A percentile compares a stretch with the other conserved stretches of the same genome.
Evolutionary conservation across 306 rosid species (phyloP).

Genomic region (Nissolia schottii): DNA sequence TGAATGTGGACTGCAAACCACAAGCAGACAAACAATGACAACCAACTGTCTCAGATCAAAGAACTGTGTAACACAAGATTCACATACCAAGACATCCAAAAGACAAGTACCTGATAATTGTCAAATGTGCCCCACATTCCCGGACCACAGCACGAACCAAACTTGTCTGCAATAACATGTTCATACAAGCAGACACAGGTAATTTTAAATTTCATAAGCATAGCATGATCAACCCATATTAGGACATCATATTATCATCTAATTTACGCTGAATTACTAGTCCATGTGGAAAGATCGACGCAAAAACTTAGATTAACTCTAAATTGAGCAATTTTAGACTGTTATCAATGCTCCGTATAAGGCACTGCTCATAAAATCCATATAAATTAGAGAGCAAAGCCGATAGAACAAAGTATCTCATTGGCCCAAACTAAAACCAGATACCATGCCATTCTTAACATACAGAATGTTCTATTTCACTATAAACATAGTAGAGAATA

Average conservation of each 20-base stretch:
- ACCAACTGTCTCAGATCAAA: background rate
- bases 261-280: background rate
- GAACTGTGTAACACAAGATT: background rate
- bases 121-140: conserved; percentile 81
- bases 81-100: background rate
- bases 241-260: background rate
- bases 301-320: background rate
- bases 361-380: background rate
- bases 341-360: background rate
- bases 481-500: background rate
- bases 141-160: conserved; percentile 81
- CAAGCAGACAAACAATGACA: conserved; percentile 16
- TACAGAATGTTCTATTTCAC: too few relatives aligned
- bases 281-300: background rate
- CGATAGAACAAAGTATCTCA: background rate
- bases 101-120: conserved; percentile 54
- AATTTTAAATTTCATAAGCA: background rate
- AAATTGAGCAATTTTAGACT: background rate
- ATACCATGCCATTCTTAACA: too few relatives aligned
- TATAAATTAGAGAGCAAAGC: background rate
- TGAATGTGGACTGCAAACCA: conserved; percentile 67
- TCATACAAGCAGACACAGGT: background rate
- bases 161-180: conserved; percentile 55
- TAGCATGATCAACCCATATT: background rate
- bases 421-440: background rate